Percentiles rank a stretch among this genome's conserved stretches.
These are phyloP conservation scores for Xerocomus brunneocitrinus DNA, from an alignment of 768 basidiomycete genomes.

Conservation along the genomic window DNA sequence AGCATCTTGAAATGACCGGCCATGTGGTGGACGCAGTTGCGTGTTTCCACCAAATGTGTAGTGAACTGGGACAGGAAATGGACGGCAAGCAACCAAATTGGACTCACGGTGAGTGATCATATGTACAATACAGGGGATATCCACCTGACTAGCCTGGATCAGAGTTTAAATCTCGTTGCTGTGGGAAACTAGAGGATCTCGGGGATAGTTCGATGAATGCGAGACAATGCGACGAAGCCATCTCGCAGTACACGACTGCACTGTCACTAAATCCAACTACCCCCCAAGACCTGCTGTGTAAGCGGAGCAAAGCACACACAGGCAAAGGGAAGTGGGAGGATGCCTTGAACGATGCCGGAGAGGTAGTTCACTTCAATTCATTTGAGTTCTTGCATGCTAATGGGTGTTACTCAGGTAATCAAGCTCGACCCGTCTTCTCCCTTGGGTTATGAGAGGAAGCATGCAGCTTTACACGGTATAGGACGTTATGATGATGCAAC, in stretches of 20 bases:
- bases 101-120: neutral
- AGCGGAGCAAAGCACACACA: neutral
- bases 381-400: neutral
- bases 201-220: neutral
- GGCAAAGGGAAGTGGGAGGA: neutral
- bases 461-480: neutral
- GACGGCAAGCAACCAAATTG: neutral
- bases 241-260: neutral
- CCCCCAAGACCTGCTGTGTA: neutral
- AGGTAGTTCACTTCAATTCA: neutral
- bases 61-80: neutral
- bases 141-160: neutral
- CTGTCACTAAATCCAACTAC: neutral
- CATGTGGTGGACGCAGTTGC: neutral
- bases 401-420: neutral
- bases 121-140: neutral
- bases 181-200: neutral
- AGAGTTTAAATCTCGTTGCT: neutral
- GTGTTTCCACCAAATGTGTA: neutral
- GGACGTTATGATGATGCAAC: no score
- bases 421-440: neutral
- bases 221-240: neutral
- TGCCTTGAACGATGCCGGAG: neutral
- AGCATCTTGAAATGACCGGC: neutral
- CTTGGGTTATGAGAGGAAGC: neutral